Percentiles rank a stretch among this genome's conserved stretches.
These are phyloP conservation scores for Asclepias syriaca DNA, from an alignment of 257 asterid genomes.

Conservation along the genomic window DNA sequence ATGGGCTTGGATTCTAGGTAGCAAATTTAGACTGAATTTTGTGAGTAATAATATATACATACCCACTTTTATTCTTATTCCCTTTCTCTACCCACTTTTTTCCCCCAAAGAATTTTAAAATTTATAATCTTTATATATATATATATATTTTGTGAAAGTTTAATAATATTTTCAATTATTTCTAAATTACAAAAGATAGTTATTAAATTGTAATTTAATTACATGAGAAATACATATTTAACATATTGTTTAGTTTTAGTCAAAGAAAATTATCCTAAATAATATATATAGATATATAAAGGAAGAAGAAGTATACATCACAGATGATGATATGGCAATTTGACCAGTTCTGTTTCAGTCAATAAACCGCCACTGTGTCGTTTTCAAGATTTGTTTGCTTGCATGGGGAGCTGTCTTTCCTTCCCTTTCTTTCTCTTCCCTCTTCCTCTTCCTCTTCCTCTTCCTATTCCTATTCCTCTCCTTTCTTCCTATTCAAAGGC, in stretches of 20 bases:
- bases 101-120: no score
- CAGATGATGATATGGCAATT: slow-evolving; percentile 24
- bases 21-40: background rate
- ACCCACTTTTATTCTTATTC: background rate
- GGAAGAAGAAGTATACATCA: background rate
- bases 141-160: no score
- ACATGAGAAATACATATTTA: no score
- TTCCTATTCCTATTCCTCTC: no score
- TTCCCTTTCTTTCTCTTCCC: background rate
- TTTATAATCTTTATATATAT: no score
- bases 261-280: no score
- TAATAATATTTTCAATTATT: no score
- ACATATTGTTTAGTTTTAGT: no score
- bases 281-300: no score
- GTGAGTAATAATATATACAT: background rate
- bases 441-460: background rate
- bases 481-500: background rate
- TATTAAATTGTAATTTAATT: no score
- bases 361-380: slow-evolving; percentile 29
- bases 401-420: slow-evolving; percentile 10
- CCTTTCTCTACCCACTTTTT: no score
- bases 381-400: slow-evolving; percentile 25
- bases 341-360: slow-evolving; percentile 30
- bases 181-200: no score
- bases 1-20: background rate